phyloP scores from a whole-genome alignment of 169 alveolate genomes.

The Eimeria brunetti region DNA sequence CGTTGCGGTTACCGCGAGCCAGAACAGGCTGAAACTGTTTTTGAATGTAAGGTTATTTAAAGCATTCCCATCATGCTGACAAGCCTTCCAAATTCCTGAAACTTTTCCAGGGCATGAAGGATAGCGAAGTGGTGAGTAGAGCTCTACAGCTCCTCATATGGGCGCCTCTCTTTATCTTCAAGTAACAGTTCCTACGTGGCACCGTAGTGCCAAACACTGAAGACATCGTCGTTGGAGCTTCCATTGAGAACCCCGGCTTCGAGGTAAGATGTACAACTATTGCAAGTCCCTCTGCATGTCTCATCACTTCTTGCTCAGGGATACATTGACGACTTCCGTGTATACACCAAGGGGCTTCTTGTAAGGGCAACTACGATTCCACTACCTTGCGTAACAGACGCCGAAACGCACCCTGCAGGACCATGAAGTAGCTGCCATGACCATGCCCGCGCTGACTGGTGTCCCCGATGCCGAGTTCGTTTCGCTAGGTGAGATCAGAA shows the following conservation, averaged over 20 bases:
- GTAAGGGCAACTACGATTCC: constrained; percentile 15
- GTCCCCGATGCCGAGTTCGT: constrained; percentile 70
- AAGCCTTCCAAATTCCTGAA: not conserved
- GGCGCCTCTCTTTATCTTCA: not conserved
- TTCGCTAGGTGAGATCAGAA: constrained; percentile 65
- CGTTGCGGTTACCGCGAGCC: constrained; percentile 73
- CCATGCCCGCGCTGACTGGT: constrained; percentile 78
- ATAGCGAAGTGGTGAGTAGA: constrained; percentile 57
- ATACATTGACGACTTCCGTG: constrained; percentile 75
- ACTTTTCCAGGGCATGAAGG: constrained; percentile 73
- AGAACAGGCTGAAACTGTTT: constrained; percentile 40
- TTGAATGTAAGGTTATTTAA: constrained; percentile 59
- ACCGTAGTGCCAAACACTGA: constrained; percentile 71
- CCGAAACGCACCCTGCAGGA: constrained; percentile 36
- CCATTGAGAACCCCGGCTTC: constrained; percentile 77
- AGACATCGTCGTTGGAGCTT: constrained; percentile 72
- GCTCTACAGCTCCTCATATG: not conserved
- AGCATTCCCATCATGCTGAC: not conserved
- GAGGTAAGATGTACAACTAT: constrained; percentile 44
- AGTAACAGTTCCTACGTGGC: constrained; percentile 70
- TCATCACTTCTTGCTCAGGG: constrained; percentile 20
- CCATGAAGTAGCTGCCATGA: constrained; percentile 59
- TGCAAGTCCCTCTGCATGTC: not conserved
- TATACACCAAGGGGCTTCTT: constrained; percentile 73
- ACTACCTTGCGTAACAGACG: not conserved